A percentile compares a stretch with the other conserved stretches of the same genome.
These are phyloP conservation scores for Coemansia sp. DNA, from an alignment of 192 early-diverging fungal species.

Conservation along the genomic window DNA sequence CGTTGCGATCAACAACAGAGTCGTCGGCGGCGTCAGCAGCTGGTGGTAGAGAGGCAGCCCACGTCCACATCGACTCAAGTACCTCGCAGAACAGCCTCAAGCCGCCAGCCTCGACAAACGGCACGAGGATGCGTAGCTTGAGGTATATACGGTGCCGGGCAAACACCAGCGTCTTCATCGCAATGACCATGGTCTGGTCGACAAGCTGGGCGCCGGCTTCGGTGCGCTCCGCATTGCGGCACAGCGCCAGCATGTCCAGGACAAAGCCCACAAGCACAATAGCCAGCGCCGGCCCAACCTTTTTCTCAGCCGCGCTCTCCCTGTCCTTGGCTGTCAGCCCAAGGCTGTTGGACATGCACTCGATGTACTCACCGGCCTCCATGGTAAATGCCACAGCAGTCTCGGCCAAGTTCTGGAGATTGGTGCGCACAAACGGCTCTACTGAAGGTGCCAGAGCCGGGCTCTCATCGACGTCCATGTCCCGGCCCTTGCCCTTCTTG, in stretches of 20 bases:
- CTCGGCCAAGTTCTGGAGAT: conserved; percentile 39
- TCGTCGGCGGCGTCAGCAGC: neutral
- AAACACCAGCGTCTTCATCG: conserved; percentile 49
- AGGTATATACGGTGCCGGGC: conserved; percentile 45
- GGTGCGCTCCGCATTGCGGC: conserved; percentile 15
- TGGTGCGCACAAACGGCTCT: conserved; percentile 23
- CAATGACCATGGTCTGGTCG: conserved; percentile 39
- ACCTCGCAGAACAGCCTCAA: conserved; percentile 35
- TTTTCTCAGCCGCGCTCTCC: neutral
- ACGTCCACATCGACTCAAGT: conserved; percentile 44
- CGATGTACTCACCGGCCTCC: conserved; percentile 43
- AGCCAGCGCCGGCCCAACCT: conserved; percentile 17
- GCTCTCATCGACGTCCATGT: conserved; percentile 40
- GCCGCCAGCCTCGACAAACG: conserved; percentile 34
- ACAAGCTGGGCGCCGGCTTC: conserved; percentile 32
- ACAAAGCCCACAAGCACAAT: conserved; percentile 24
- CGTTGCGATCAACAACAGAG: conserved; percentile 7
- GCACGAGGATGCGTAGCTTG: conserved; percentile 40
- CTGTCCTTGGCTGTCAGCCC: conserved; percentile 14
- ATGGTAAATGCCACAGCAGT: conserved; percentile 33
- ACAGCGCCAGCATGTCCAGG: conserved; percentile 15
- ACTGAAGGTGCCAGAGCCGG: neutral
- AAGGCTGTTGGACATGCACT: conserved; percentile 50
- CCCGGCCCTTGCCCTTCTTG: conserved; percentile 2
- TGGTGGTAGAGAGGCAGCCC: conserved; percentile 22